phyloP scores from a whole-genome alignment of 2,329 filamentous ascomycete species.

The Dryadomyces quercivorus region DNA sequence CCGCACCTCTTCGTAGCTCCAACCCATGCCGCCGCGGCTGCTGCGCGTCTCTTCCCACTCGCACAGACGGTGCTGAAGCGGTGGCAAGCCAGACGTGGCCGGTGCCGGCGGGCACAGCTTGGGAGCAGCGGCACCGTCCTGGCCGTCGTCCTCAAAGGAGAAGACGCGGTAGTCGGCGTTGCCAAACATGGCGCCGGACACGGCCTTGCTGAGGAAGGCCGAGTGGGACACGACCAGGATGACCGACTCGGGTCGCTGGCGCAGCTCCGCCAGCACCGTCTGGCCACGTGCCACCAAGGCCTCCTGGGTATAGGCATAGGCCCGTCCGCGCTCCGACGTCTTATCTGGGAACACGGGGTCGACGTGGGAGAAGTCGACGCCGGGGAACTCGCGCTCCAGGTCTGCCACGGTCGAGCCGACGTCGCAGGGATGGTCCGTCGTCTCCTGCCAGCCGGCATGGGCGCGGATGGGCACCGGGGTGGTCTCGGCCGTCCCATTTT shows the following conservation, averaged over 20 bases:
- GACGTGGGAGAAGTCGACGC: slow-evolving; percentile 41
- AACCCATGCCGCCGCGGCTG: slow-evolving; percentile 37
- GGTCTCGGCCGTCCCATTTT: not conserved
- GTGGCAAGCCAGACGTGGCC: slow-evolving; percentile 6
- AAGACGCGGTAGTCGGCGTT: slow-evolving; percentile 57
- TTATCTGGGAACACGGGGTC: slow-evolving; percentile 54
- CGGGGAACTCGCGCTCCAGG: slow-evolving; percentile 37
- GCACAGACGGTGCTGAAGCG: slow-evolving; percentile 18
- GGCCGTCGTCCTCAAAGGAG: slow-evolving; percentile 30
- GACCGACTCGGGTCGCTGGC: slow-evolving; percentile 43
- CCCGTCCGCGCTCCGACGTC: slow-evolving; percentile 28
- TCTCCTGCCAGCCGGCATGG: slow-evolving; percentile 54
- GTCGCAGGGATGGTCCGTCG: slow-evolving; percentile 46
- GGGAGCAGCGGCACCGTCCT: not conserved
- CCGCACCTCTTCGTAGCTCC: slow-evolving; percentile 26
- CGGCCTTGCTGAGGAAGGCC: slow-evolving; percentile 45
- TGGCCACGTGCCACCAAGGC: slow-evolving; percentile 45
- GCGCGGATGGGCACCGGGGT: slow-evolving; percentile 35
- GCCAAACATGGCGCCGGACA: slow-evolving; percentile 42
- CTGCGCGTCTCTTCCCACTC: slow-evolving; percentile 36
- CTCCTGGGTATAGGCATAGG: slow-evolving; percentile 39
- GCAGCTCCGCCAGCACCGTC: slow-evolving; percentile 34
- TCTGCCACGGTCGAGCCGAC: slow-evolving; percentile 36
- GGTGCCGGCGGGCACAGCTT: not conserved
- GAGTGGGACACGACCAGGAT: slow-evolving; percentile 55